phyloP scores from a whole-genome alignment of 169 alveolate species.

The Cryptosporidium ubiquitum region DNA sequence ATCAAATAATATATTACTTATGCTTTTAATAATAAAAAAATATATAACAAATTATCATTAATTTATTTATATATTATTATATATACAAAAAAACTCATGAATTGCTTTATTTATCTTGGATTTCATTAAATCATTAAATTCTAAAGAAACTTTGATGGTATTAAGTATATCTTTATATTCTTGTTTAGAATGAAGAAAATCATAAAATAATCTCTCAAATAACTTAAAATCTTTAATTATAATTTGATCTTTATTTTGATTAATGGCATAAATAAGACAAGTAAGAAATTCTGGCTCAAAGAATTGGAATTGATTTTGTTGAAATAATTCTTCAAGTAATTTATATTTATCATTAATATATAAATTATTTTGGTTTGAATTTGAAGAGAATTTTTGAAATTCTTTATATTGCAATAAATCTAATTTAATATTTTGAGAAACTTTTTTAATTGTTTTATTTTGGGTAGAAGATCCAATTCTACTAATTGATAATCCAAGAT shows the following conservation, averaged over 20 bases:
- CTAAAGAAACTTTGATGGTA: not conserved
- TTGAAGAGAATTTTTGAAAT: conserved; percentile 7
- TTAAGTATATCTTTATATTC: conserved; percentile 9
- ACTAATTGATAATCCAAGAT: conserved; percentile 97
- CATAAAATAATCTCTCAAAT: not conserved
- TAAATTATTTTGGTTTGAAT: not conserved
- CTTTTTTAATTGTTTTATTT: conserved; percentile 89
- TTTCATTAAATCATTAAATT: conserved; percentile 2
- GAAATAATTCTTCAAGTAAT: conserved; percentile 4
- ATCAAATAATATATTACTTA: conserved; percentile 10
- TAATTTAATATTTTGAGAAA: conserved; percentile 26
- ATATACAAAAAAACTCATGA: not conserved
- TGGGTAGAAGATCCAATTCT: conserved; percentile 98
- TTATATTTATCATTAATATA: not conserved
- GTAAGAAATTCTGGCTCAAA: conserved; percentile 14
- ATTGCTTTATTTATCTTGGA: conserved; percentile 1
- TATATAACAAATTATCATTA: not conserved
- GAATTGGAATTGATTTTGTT: conserved; percentile 18
- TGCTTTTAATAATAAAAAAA: not conserved
- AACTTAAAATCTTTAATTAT: not conserved
- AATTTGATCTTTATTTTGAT: not conserved
- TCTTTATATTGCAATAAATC: conserved; percentile 1
- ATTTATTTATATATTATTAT: not conserved
- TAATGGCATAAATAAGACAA: not conserved
- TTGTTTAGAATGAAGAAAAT: not conserved